Evolutionary conservation across 164 flowering plant genomes (phyloP).

Genomic region (Chloranthus sessilifolius): DNA sequence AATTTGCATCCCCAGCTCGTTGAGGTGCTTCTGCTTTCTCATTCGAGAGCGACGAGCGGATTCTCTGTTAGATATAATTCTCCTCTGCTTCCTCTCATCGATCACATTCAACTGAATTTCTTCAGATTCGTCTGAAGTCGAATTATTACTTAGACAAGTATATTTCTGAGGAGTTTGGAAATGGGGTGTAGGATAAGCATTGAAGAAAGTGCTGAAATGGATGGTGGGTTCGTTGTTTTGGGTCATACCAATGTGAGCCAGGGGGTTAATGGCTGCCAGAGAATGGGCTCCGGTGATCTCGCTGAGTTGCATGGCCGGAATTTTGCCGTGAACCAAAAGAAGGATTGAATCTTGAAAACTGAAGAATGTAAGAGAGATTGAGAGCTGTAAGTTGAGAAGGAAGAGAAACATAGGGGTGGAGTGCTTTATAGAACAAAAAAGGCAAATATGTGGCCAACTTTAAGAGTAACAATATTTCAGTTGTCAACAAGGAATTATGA

Average conservation of each 20-base stretch:
- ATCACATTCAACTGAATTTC: constrained; percentile 57
- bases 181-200: constrained; percentile 20
- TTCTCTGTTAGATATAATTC: constrained; percentile 95
- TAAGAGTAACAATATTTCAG: constrained; percentile 21
- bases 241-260: constrained; percentile 18
- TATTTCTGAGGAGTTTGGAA: constrained; percentile 18
- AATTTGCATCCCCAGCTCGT: constrained; percentile 90
- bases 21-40: constrained; percentile 90
- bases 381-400: too few species aligned
- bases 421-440: constrained; percentile 37
- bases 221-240: constrained; percentile 28
- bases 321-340: too few species aligned
- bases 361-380: constrained; percentile 4
- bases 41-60: constrained; percentile 91
- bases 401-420: too few species aligned
- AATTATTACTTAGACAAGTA: constrained; percentile 42
- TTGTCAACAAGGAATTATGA: too few species aligned
- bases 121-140: constrained; percentile 84
- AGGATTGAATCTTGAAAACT: constrained; percentile 1
- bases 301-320: constrained; percentile 33
- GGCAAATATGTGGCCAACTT: constrained; percentile 34
- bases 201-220: constrained; percentile 26
- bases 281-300: constrained; percentile 34
- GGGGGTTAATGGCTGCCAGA: constrained; percentile 25
- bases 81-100: constrained; percentile 78